These are phyloP conservation scores for Fusarium guadeloupense DNA, from an alignment of 2,329 filamentous ascomycete species.

Conservation along the genomic window DNA sequence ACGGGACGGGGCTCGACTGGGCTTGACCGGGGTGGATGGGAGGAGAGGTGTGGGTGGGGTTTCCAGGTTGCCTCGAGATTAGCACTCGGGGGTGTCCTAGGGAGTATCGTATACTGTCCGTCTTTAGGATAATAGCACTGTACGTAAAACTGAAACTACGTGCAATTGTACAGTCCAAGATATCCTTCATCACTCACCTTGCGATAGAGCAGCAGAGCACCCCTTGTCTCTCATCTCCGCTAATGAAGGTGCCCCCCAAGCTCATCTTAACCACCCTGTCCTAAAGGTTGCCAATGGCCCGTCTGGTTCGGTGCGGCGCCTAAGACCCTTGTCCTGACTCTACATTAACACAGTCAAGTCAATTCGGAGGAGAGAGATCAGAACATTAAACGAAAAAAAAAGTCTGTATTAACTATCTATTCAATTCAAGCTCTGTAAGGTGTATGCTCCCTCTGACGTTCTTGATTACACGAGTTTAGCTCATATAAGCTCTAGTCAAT, in stretches of 20 bases:
- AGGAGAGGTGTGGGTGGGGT: constrained; percentile 54
- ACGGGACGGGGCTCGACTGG: constrained; percentile 34
- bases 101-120: constrained; percentile 37
- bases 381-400: constrained; percentile 10
- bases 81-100: constrained; percentile 47
- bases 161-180: constrained; percentile 7
- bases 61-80: constrained; percentile 50
- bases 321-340: constrained; percentile 32
- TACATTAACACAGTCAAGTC: constrained; percentile 6
- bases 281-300: constrained; percentile 28
- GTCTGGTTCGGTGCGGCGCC: constrained; percentile 41
- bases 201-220: constrained; percentile 28
- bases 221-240: constrained; percentile 45
- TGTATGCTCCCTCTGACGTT: no score
- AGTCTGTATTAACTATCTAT: not conserved
- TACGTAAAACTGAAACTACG: fast-evolving
- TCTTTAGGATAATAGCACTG: not conserved
- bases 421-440: no score
- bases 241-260: constrained; percentile 45
- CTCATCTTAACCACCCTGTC: constrained; percentile 45
- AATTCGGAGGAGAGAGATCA: constrained; percentile 9
- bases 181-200: not conserved
- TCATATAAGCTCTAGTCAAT: no score
- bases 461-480: no score
- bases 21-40: constrained; percentile 40